A percentile compares a stretch with the other conserved stretches of the same genome.
Evolutionary conservation across 768 basidiomycete genomes (phyloP).

Genomic region (Calocera viscosa): DNA sequence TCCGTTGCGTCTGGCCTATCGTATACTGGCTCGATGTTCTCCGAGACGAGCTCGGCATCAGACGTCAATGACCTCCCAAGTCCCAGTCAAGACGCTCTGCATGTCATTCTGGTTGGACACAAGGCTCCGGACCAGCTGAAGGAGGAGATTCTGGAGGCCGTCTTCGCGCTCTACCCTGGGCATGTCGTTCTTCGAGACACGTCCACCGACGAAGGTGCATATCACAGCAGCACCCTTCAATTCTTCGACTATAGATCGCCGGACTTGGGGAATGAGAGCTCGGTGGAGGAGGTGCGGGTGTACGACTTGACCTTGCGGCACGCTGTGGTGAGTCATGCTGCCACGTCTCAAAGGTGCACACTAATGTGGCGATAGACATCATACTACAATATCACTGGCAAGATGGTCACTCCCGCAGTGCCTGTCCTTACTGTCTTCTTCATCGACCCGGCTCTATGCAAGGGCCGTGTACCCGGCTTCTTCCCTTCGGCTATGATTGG

Average conservation of each 20-base stretch:
- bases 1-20: neutral
- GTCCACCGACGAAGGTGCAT: neutral
- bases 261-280: neutral
- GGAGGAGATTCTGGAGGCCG: neutral
- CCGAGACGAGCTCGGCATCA: neutral
- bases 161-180: neutral
- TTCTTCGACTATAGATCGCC: neutral
- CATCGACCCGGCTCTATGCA: constrained; percentile 3
- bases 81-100: neutral
- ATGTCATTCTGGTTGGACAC: constrained; percentile 2
- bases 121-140: neutral
- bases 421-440: neutral
- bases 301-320: neutral
- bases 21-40: neutral
- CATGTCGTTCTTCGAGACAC: neutral
- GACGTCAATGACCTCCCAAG: neutral
- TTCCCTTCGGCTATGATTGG: neutral
- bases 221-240: neutral
- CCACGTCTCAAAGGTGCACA: neutral
- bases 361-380: neutral
- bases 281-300: neutral
- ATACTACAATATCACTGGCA: neutral
- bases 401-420: neutral
- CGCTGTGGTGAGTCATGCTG: neutral
- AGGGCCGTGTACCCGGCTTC: neutral